Evolutionary conservation across 73 alveolate species (phyloP).

Genomic region (Paramecium caudatum): DNA sequence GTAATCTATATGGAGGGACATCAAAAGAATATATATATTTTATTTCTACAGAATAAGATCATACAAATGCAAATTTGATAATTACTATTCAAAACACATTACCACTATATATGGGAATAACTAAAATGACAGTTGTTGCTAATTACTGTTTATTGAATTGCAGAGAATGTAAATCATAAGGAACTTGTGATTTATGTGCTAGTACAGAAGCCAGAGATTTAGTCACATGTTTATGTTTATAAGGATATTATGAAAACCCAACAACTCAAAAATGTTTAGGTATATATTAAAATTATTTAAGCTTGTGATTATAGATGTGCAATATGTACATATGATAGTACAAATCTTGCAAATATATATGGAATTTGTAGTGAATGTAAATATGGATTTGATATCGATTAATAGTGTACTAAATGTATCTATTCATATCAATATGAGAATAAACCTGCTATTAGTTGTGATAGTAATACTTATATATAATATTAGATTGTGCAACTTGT

Average conservation of each 20-base stretch:
- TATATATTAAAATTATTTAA: neutral
- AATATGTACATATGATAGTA: neutral
- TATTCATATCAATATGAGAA: conserved; percentile 13
- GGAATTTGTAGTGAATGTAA: conserved; percentile 7
- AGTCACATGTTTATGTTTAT: conserved; percentile 15
- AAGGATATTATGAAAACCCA: neutral
- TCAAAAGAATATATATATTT: neutral
- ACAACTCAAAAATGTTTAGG: neutral
- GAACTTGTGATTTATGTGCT: conserved; percentile 1
- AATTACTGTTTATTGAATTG: neutral
- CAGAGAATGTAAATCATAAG: neutral
- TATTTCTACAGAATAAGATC: neutral
- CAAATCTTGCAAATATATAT: neutral
- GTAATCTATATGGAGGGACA: neutral
- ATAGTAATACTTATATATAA: neutral
- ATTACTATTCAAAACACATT: neutral
- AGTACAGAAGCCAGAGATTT: neutral
- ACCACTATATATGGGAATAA: neutral
- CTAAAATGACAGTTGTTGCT: neutral
- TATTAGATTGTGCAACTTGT: conserved; percentile 14
- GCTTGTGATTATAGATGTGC: conserved; percentile 56
- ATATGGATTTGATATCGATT: neutral
- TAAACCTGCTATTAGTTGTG: neutral
- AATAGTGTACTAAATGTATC: neutral
- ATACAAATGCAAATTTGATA: neutral